Conservation (phyloP, 129 eudicot genomes). For the Centella asiatica region DNA sequence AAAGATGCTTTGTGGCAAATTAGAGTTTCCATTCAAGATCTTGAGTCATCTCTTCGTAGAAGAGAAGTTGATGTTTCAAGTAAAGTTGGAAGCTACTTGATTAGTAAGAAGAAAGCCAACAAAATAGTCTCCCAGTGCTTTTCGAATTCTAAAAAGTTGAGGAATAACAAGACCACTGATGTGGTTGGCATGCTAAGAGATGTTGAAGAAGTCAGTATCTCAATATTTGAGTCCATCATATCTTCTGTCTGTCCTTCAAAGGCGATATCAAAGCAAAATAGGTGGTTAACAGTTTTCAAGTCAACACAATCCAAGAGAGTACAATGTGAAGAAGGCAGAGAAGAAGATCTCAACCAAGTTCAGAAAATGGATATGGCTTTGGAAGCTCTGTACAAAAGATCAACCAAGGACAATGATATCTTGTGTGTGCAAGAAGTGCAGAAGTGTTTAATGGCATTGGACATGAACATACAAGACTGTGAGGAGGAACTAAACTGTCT, state of each 20-base stretch:
- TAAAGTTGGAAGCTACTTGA: not conserved
- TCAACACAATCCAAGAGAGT: slow-evolving; percentile 1
- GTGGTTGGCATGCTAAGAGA: slow-evolving; percentile 6
- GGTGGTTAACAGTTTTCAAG: not conserved
- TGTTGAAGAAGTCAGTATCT: slow-evolving; percentile 4
- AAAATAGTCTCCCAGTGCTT: not conserved
- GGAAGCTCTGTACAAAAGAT: not conserved
- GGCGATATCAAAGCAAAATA: not conserved
- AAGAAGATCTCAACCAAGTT: not conserved
- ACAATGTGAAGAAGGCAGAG: not conserved
- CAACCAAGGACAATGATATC: not conserved
- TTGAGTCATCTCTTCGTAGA: not conserved
- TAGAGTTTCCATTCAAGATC: not conserved
- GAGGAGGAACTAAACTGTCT: not conserved
- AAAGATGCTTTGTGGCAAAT: not conserved
- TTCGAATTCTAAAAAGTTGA: not conserved
- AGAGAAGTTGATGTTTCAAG: not conserved
- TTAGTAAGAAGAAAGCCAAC: not conserved
- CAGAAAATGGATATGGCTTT: not conserved
- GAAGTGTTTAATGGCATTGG: not conserved
- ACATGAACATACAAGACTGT: not conserved
- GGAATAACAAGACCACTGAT: not conserved
- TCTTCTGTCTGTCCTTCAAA: not conserved
- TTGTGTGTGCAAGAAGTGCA: not conserved
- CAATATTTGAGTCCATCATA: slow-evolving; percentile 2